Evolutionary conservation across 2,329 filamentous ascomycete species (phyloP), one percentile per base, ranked within the genome.

Genomic region (Fusarium verticillioides): DNA sequence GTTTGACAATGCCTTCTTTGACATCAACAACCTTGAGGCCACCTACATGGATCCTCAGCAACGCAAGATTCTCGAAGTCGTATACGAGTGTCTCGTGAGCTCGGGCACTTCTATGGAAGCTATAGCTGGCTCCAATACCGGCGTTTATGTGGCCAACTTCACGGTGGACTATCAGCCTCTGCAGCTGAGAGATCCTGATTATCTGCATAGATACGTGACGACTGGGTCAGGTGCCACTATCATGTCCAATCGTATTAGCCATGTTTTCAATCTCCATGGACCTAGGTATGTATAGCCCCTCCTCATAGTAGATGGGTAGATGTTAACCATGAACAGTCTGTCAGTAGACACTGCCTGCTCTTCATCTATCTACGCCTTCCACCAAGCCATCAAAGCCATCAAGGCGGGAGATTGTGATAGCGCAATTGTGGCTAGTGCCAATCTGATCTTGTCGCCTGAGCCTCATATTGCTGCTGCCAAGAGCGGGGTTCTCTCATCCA

Each of bases 251-350:
- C 30, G 47, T 5, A 50, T 50, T 19, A 50, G 47, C 47, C 47
- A 50, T 13, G 16, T 34, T 9, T 50, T 50, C 21, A 23, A 34
- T 10, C 21, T 50, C 1, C 47, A 50, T 34, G 47, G 47, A 10
- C 47, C 47, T 9, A 50, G 47, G 47, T 50, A 23, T 23, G 16
- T 34, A 8, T 18, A 30, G 9, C 30, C 30, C 30, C 9, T 30
- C 10, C 9, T 30, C 9, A 15, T 15, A 10, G 4, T 15, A 8
- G 4, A 15, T 28, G 11, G 5, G 11, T 7, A 6, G 9, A 0
- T 30, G 4, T 18, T 34, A 3, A 50, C 15, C 2, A 16, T 12
- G 21, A 11, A 32, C 7, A 46, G 47, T 34, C 21, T 50, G 2
- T 50, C 47, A 0, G 30, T 50, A n/a, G 30, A 50, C 13, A 50